Evolutionary conservation across 371 early-diverging fungal genomes (phyloP), one percentile per base, ranked within the genome.

Genomic region (Mucor lusitanicus): DNA sequence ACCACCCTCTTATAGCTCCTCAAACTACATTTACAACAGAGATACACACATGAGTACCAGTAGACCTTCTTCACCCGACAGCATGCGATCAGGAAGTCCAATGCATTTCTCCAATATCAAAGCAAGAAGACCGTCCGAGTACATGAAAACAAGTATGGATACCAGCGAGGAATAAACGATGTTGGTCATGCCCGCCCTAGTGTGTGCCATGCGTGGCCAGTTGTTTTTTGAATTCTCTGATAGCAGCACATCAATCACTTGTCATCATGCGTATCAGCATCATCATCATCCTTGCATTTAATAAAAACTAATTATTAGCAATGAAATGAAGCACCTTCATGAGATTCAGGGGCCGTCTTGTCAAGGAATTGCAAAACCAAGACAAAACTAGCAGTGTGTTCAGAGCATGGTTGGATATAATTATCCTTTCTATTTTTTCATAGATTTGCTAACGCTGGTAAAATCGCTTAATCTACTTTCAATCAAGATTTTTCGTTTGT

Each of bases 1-100:
- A 37, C 88, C 90, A 19, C 83, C 83, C 50, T 82, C 83, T 9
- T 82, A 82, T 44, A 82, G 83, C 50, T 78, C 83, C 13, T 75
- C 78, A 44, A 65, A 70, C 25, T 62, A 74, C 28, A 72, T 65
- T 30, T 63, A 72, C 5, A 50, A 50, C 42, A 59, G 69, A 68
- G 75, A 75, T 25, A 60, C 72, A 5, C 42, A 60, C 11, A 64
- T 69, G 61, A 63, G 66, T 3, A 48, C 61, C 12, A 73, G 73
- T 28, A 59, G 77, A 37, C 66, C 79, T 23, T 63, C 75, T 21
- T 78, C 81, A 25, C 79, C 79, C n/a, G 65, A 70, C 28, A 69
- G 74, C 39, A 74, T 75, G 46, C 66, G 77, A 28, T 75, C 82
- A 3, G 70, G 71, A 15, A 77, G 75, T 33, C 80, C 83, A 13